A percentile compares a stretch with the other conserved stretches of the same genome.
phyloP scores from a whole-genome alignment of 352 stramenopile genomes.

The Elongisporangium anandrum region DNA sequence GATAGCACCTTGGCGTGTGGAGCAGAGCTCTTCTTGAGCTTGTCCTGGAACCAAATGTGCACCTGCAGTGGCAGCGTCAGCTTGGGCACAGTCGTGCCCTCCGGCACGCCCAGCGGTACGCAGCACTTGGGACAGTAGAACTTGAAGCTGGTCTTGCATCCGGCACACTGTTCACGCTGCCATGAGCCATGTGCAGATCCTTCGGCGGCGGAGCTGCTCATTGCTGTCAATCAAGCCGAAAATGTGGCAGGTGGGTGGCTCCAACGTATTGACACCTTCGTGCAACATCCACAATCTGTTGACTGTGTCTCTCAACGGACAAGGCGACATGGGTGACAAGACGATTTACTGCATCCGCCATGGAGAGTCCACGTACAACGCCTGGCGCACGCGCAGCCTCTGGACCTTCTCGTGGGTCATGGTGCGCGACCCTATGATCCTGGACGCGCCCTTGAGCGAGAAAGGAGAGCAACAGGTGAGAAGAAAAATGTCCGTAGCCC shows the following conservation, averaged over 20 bases:
- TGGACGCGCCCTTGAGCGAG: slow-evolving; percentile 68
- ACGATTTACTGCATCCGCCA: slow-evolving; percentile 86
- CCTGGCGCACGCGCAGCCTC: slow-evolving; percentile 77
- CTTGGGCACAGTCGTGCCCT: slow-evolving; percentile 39
- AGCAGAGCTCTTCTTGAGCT: slow-evolving; percentile 86
- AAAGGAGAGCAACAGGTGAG: slow-evolving; percentile 69
- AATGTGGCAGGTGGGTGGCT: slow-evolving; percentile 5
- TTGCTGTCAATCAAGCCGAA: neutral
- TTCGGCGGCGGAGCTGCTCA: slow-evolving; percentile 2
- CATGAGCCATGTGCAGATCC: slow-evolving; percentile 24
- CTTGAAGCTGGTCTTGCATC: slow-evolving; percentile 80
- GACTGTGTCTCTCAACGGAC: neutral
- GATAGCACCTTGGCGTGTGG: slow-evolving; percentile 82
- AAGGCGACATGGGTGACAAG: slow-evolving; percentile 22
- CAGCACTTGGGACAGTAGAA: slow-evolving; percentile 83
- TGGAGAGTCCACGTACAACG: slow-evolving; percentile 85
- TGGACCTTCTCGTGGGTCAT: slow-evolving; percentile 84
- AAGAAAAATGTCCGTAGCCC: neutral
- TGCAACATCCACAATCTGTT: slow-evolving; percentile 12
- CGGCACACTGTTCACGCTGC: slow-evolving; percentile 50
- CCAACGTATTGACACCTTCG: slow-evolving; percentile 19
- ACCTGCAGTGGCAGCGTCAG: slow-evolving; percentile 70
- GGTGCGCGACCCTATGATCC: slow-evolving; percentile 82
- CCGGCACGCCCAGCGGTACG: slow-evolving; percentile 51
- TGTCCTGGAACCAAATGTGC: slow-evolving; percentile 86